Conservation (phyloP, 106 monocot species). For the Iris macrosiphon region DNA sequence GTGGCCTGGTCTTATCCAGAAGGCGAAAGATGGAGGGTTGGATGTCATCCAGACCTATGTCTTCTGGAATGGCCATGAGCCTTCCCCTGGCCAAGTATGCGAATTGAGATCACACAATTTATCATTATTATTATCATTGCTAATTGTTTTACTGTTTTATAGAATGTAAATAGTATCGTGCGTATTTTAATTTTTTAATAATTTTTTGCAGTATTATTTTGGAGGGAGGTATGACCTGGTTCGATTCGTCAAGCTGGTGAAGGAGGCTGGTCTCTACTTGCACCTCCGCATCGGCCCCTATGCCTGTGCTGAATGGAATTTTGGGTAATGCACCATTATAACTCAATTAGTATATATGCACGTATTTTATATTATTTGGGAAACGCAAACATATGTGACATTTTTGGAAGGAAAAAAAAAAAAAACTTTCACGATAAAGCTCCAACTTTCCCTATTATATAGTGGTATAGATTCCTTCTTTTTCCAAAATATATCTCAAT, state of each 20-base stretch:
- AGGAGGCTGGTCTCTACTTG: constrained; percentile 79
- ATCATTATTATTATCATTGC: neutral
- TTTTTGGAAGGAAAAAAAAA: too few relatives aligned
- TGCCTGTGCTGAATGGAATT: constrained; percentile 95
- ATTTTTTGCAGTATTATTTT: constrained; percentile 65
- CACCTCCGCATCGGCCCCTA: constrained; percentile 93
- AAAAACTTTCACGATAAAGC: too few relatives aligned
- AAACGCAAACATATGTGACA: too few relatives aligned
- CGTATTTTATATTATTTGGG: too few relatives aligned
- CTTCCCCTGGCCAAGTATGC: constrained; percentile 59
- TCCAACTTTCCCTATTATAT: too few relatives aligned
- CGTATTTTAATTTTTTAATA: neutral
- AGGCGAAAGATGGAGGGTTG: constrained; percentile 84
- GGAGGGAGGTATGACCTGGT: constrained; percentile 78
- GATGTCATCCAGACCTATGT: constrained; percentile 86
- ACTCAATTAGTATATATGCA: too few relatives aligned
- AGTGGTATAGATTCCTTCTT: too few relatives aligned
- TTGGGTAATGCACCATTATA: constrained; percentile 56
- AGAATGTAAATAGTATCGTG: too few relatives aligned
- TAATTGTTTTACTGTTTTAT: neutral
- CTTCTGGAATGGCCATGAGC: constrained; percentile 90
- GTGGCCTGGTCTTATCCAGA: constrained; percentile 90
- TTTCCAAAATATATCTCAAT: too few relatives aligned
- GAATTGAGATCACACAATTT: too few relatives aligned
- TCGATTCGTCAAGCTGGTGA: constrained; percentile 75